Evolutionary conservation across 768 basidiomycete species (phyloP).

Genomic region (Leccinum uliginosum): DNA sequence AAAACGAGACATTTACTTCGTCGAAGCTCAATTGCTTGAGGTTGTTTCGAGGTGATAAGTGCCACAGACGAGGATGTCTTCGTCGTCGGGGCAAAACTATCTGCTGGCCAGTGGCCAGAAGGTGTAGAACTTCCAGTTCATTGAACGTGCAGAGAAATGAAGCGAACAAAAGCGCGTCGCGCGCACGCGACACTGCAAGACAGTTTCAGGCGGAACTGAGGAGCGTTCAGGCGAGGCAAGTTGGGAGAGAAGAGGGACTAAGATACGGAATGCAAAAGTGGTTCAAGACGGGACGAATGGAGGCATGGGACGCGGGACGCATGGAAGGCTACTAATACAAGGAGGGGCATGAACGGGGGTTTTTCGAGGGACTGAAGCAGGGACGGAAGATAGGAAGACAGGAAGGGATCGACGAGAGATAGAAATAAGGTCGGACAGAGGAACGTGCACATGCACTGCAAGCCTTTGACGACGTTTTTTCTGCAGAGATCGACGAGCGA

Average conservation of each 20-base stretch:
- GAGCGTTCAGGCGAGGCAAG: constrained; percentile 42
- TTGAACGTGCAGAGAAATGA: constrained; percentile 32
- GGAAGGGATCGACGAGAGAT: constrained; percentile 33
- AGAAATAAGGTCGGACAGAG: constrained; percentile 39
- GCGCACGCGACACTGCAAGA: constrained; percentile 41
- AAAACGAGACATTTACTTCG: too few relatives aligned
- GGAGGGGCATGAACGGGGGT: constrained; percentile 39
- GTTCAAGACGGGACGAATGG: constrained; percentile 40
- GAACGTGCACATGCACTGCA: constrained; percentile 51
- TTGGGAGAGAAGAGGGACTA: constrained; percentile 40
- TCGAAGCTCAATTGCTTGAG: too few relatives aligned
- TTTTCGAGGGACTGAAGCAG: constrained; percentile 31
- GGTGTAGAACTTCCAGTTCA: too few relatives aligned
- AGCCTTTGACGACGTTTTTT: constrained; percentile 55
- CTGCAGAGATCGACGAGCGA: constrained; percentile 36
- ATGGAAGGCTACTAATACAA: constrained; percentile 40
- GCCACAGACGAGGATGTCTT: too few relatives aligned
- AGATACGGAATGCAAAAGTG: constrained; percentile 39
- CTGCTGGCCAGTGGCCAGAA: too few relatives aligned
- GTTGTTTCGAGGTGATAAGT: too few relatives aligned
- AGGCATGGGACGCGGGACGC: constrained; percentile 45
- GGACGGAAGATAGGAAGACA: constrained; percentile 30
- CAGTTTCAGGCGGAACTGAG: constrained; percentile 41
- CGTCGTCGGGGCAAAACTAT: too few relatives aligned
- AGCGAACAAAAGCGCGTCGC: constrained; percentile 41